Evolutionary conservation across 257 asterid species (phyloP), one percentile per base, ranked within the genome.

Genomic region (Linaria vulgaris): DNA sequence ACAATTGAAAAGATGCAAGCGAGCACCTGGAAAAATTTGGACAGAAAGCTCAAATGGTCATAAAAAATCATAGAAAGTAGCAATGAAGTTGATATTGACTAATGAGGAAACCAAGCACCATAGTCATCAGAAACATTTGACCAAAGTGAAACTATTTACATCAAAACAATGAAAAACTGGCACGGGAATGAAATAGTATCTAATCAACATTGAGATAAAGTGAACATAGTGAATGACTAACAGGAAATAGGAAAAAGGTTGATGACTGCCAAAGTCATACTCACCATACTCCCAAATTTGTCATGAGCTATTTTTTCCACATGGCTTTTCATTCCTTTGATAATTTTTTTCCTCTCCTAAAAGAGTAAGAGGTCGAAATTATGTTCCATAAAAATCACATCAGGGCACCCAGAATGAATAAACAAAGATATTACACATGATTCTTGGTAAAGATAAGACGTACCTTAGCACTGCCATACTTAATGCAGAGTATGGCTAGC

Each of bases 391-490:
- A 5, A 66, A 63, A 37, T 48, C 43, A 19, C 12, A 63, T 14
- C 24, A 20, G 49, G 66, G 23, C 66, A 60, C 16, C 14, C 56
- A 56, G 49, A 52, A 57, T 25, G 20, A 53, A 31, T 54, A 25
- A 30, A n/a, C 41, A 34, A 4, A 34, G n/a, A 23, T 41, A 9
- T 0, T 16, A 20, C 5, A 52, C 57, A 64, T 31, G 15, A 6
- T 43, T 37, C 48, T 16, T 0, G 9, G 43, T 7, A 7, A 75
- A 50, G 50, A 67, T 21, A 38, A 13, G 43, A 39, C 69, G 66
- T 63, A 89, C 99, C 97, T 92, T 92, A 24, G 99, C 96, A 66
- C 81, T 87, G 54, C 99, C 96, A 75, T 92, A 89, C 76, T 78
- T 92, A 75, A 92, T 50, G 72, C 96, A 92, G 59, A 89, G 94